Conservation (phyloP, 2,329 filamentous ascomycete species). For the Penicillium olsonii region DNA sequence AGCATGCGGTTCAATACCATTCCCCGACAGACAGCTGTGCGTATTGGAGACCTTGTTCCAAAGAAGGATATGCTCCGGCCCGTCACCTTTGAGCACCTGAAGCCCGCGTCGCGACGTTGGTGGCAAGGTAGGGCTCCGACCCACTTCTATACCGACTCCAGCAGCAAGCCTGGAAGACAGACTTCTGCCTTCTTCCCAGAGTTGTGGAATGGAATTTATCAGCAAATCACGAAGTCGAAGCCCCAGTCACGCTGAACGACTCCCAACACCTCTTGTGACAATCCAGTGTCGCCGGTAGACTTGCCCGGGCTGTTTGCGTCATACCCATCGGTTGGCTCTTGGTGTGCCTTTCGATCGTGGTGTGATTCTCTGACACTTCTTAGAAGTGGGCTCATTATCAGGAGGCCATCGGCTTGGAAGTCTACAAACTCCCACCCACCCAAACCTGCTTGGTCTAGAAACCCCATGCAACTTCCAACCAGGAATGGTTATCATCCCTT, state of each 20-base stretch:
- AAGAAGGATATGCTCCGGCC: slow-evolving; percentile 39
- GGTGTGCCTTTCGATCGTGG: too few relatives aligned
- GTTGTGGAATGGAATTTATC: slow-evolving; percentile 46
- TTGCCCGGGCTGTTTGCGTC: too few relatives aligned
- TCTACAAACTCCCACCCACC: too few relatives aligned
- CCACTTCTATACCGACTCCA: slow-evolving; percentile 42
- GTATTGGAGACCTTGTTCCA: slow-evolving; percentile 43
- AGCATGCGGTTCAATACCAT: slow-evolving; percentile 50
- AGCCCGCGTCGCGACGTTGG: slow-evolving; percentile 38
- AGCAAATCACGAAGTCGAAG: slow-evolving; percentile 36
- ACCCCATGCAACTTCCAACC: too few relatives aligned
- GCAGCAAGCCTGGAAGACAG: slow-evolving; percentile 39
- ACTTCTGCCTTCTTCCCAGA: slow-evolving; percentile 46
- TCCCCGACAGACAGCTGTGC: slow-evolving; percentile 44
- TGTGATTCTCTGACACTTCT: too few relatives aligned
- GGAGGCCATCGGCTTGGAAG: too few relatives aligned
- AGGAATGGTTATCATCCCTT: too few relatives aligned
- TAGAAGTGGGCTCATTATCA: too few relatives aligned
- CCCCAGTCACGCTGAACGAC: not conserved
- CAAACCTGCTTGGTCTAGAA: too few relatives aligned
- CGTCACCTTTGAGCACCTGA: slow-evolving; percentile 43
- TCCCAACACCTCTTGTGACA: too few relatives aligned
- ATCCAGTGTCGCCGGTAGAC: too few relatives aligned
- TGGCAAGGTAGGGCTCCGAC: slow-evolving; percentile 39
- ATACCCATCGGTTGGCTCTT: too few relatives aligned